Evolutionary conservation across 2,329 filamentous ascomycete genomes (phyloP), one percentile per base, ranked within the genome.

Genomic region (Aspergillus sp.): DNA sequence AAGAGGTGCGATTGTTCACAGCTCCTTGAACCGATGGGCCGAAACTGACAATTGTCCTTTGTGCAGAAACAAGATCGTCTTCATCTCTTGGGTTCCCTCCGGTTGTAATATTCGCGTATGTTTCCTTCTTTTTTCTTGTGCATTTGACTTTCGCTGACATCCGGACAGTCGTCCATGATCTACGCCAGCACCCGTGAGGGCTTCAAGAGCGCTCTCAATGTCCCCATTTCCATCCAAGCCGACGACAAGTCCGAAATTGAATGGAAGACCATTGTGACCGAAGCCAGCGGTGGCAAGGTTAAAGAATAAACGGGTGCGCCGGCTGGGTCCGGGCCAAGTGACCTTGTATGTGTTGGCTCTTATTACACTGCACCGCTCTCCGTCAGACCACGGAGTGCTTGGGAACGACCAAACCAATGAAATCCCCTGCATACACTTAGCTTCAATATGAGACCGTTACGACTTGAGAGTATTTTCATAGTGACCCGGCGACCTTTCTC

Each of bases 111-210:
- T 62, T 41, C 59, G 66, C 49, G 70, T 72, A 64, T 58, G 66
- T 57, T 7, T 32, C 35, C 39, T 19, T 19, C 2, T 19, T 41
- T 6, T 41, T 6, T 9, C 12, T 28, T 34, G 10, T 38, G 7
- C 29, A 12, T 12, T 4, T n/a, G 11, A 26, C 42, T 38, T 37
- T 40, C 37, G 39, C 49, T 60, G 50, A 63, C 44, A 34, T 9
- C 19, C 27, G 30, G 30, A 32, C 31, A 71, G 68, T 69, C 65
- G 62, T 71, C 69, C 50, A 75, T 75, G 72, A 66, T 74, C 45
- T 75, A 75, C 61, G 71, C 72, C 53, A 72, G 69, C 52, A 74
- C 69, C 39, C 68, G 69, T 42, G 70, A 74, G 57, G 63, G 62
- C 45, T 54, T 75, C 51, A 75, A 75, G 64, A 72, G 69, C 50